phyloP scores from a whole-genome alignment of 805 yeast genomes.

The Myxozyma kluyveri region DNA sequence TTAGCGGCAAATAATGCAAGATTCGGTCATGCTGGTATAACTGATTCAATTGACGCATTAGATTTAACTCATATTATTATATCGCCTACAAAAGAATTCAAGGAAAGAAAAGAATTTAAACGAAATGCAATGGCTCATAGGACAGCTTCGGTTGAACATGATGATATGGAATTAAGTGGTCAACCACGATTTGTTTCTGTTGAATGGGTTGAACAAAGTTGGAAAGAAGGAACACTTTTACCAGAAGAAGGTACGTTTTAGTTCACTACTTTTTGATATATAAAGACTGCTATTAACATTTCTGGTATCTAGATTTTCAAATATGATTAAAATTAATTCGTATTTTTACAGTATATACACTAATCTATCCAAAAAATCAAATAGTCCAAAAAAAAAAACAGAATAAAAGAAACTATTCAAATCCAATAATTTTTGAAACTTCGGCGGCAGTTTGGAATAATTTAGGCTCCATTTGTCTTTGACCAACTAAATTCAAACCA shows the following conservation, averaged over 20 bases:
- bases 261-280: background rate
- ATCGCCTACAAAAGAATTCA: background rate
- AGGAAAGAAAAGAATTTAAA: background rate
- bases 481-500: conserved; percentile 28
- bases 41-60: conserved; percentile 34
- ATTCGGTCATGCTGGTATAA: conserved; percentile 46
- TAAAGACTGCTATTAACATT: too few species aligned
- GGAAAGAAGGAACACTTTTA: conserved; percentile 35
- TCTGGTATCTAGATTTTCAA: background rate
- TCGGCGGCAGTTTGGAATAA: conserved; percentile 26
- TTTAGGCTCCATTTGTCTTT: conserved; percentile 31
- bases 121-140: background rate
- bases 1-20: conserved; percentile 10
- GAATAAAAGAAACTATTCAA: background rate
- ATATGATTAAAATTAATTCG: background rate
- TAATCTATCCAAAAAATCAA: background rate
- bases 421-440: conserved; percentile 4
- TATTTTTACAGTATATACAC: too few species aligned
- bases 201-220: conserved; percentile 42
- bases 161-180: background rate
- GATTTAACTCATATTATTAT: conserved; percentile 26
- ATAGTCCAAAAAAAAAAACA: too few species aligned
- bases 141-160: background rate
- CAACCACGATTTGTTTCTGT: conserved; percentile 38
- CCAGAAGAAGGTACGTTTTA: conserved; percentile 29